A percentile compares a stretch with the other conserved stretches of the same genome.
phyloP scores from a whole-genome alignment of 306 rosid species.

The Canavalia gladiata region DNA sequence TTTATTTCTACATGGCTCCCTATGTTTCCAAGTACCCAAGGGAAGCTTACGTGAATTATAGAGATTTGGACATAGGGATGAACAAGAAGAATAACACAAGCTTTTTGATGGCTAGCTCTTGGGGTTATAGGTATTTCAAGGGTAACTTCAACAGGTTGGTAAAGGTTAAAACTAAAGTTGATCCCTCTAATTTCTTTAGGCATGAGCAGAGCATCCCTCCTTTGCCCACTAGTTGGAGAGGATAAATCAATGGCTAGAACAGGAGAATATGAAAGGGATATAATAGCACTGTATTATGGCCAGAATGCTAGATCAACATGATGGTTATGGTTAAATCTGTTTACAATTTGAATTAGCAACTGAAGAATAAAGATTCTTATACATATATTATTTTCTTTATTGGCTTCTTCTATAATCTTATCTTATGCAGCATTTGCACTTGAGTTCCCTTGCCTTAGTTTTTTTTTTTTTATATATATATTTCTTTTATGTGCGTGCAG shows the following conservation, averaged over 20 bases:
- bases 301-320: constrained; percentile 26
- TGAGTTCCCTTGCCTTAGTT: background rate
- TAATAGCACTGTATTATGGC: background rate
- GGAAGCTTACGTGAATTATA: constrained; percentile 61
- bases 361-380: constrained; percentile 22
- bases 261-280: constrained; percentile 13
- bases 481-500: background rate
- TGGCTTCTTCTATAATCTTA: background rate
- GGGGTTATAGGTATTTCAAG: constrained; percentile 59
- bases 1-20: constrained; percentile 50
- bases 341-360: background rate
- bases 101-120: constrained; percentile 33
- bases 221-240: constrained; percentile 22
- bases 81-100: constrained; percentile 45
- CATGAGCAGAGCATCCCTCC: constrained; percentile 66
- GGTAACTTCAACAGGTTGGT: constrained; percentile 54
- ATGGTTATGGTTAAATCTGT: constrained; percentile 17
- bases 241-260: constrained; percentile 13
- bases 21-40: constrained; percentile 59
- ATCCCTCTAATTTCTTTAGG: constrained; percentile 63
- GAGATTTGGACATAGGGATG: constrained; percentile 65
- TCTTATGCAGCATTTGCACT: background rate
- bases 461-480: background rate
- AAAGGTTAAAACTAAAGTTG: constrained; percentile 56
- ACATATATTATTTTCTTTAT: background rate